phyloP scores from a whole-genome alignment of 371 early-diverging fungal species.

The Mycotypha africana region DNA sequence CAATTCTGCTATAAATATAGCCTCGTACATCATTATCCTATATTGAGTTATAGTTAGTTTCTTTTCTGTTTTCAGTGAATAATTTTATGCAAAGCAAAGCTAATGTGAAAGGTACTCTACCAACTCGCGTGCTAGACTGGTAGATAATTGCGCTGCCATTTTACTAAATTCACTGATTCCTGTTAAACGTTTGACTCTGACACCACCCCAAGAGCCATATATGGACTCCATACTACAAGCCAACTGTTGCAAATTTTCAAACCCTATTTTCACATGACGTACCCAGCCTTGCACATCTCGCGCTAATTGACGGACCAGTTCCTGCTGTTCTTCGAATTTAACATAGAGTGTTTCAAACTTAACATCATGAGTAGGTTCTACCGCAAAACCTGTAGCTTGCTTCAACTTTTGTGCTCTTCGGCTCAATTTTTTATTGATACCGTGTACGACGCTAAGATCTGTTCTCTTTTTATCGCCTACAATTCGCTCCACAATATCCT shows the following conservation, averaged over 20 bases:
- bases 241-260: slow-evolving; percentile 54
- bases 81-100: too few species aligned
- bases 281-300: slow-evolving; percentile 56
- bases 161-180: slow-evolving; percentile 26
- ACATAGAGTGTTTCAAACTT: slow-evolving; percentile 53
- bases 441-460: slow-evolving; percentile 63
- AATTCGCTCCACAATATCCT: slow-evolving; percentile 83
- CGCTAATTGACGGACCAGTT: slow-evolving; percentile 43
- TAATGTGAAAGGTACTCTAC: slow-evolving; percentile 17
- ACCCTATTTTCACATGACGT: slow-evolving; percentile 44
- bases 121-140: slow-evolving; percentile 30
- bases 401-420: slow-evolving; percentile 44
- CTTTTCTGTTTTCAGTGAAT: too few species aligned
- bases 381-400: not conserved
- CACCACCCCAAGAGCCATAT: slow-evolving; percentile 46
- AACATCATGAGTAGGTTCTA: slow-evolving; percentile 46
- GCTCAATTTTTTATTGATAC: slow-evolving; percentile 63
- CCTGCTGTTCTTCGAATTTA: slow-evolving; percentile 58
- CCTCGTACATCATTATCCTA: slow-evolving; percentile 20
- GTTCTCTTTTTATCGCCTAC: slow-evolving; percentile 66
- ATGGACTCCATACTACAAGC: slow-evolving; percentile 55
- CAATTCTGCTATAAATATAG: slow-evolving; percentile 52
- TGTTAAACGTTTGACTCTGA: slow-evolving; percentile 29
- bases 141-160: slow-evolving; percentile 18
- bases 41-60: too few species aligned